phyloP scores from a whole-genome alignment of 257 asterid genomes.

The Marsdenia floribunda region DNA sequence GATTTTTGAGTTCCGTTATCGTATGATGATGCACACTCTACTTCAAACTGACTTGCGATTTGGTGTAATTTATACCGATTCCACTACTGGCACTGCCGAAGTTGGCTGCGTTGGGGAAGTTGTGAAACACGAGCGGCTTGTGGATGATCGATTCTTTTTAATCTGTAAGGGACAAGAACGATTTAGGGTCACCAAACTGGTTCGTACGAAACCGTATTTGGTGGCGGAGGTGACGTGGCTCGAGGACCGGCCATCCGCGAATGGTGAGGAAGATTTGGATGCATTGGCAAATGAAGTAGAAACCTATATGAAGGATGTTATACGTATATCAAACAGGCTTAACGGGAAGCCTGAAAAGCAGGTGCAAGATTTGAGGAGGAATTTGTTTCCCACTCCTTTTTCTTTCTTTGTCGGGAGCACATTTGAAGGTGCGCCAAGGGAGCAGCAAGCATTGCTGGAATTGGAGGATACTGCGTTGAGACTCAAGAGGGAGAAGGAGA shows the following conservation, averaged over 20 bases:
- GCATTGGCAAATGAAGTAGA: constrained; percentile 71
- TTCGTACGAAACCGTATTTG: constrained; percentile 77
- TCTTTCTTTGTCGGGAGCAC: constrained; percentile 92
- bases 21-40: constrained; percentile 98
- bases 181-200: constrained; percentile 63
- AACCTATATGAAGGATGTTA: constrained; percentile 79
- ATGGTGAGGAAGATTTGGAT: constrained; percentile 61
- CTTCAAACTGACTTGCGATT: constrained; percentile 94
- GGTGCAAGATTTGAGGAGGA: constrained; percentile 72
- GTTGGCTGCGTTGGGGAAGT: constrained; percentile 98
- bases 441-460: constrained; percentile 96
- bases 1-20: constrained; percentile 94
- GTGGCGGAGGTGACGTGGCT: constrained; percentile 96
- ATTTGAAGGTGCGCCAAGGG: constrained; percentile 91
- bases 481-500: constrained; percentile 92
- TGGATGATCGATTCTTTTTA: constrained; percentile 83
- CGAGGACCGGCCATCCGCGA: constrained; percentile 82
- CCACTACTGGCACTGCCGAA: constrained; percentile 74
- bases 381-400: constrained; percentile 88
- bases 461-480: constrained; percentile 86
- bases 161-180: constrained; percentile 97
- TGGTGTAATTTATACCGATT: constrained; percentile 89
- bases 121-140: constrained; percentile 86
- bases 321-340: constrained; percentile 72
- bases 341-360: constrained; percentile 84